These are phyloP conservation scores for Fraxinus floribunda DNA, from an alignment of 305 asterid species.

Conservation along the genomic window DNA sequence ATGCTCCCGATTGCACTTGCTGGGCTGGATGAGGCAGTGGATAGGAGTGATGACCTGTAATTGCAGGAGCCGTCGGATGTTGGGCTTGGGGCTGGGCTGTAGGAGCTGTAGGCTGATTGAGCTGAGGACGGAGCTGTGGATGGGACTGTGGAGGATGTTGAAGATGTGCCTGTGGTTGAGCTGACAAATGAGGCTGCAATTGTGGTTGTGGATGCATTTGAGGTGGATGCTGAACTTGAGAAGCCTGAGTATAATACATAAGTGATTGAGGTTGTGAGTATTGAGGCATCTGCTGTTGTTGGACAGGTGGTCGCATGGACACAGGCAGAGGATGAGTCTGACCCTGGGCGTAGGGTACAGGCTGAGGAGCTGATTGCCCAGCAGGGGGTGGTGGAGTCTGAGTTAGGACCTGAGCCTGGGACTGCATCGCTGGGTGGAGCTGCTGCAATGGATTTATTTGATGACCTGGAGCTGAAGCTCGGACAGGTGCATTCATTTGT, in stretches of 20 bases:
- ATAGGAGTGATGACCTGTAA: constrained; percentile 67
- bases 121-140: constrained; percentile 44
- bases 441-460: constrained; percentile 54
- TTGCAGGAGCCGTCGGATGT: constrained; percentile 49
- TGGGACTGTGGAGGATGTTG: constrained; percentile 44
- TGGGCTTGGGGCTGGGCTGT: constrained; percentile 41
- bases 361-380: constrained; percentile 47
- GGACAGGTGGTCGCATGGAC: constrained; percentile 37
- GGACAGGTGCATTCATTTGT: constrained; percentile 38
- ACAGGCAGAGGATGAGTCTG: constrained; percentile 32
- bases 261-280: constrained; percentile 50
- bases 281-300: constrained; percentile 52
- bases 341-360: constrained; percentile 41
- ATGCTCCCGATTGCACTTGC: constrained; percentile 45
- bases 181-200: constrained; percentile 43
- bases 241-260: constrained; percentile 39
- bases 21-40: constrained; percentile 58
- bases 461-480: constrained; percentile 43
- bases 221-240: constrained; percentile 40
- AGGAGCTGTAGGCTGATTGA: constrained; percentile 52
- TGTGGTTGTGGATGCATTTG: constrained; percentile 41
- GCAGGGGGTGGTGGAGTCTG: constrained; percentile 55
- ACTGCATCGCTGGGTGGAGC: constrained; percentile 48
- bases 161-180: constrained; percentile 47
- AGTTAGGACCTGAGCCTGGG: constrained; percentile 46